Evolutionary conservation across 176 grass and related monocot genomes (phyloP), one percentile per base, ranked within the genome.

Genomic region (Lolium multiflorum): DNA sequence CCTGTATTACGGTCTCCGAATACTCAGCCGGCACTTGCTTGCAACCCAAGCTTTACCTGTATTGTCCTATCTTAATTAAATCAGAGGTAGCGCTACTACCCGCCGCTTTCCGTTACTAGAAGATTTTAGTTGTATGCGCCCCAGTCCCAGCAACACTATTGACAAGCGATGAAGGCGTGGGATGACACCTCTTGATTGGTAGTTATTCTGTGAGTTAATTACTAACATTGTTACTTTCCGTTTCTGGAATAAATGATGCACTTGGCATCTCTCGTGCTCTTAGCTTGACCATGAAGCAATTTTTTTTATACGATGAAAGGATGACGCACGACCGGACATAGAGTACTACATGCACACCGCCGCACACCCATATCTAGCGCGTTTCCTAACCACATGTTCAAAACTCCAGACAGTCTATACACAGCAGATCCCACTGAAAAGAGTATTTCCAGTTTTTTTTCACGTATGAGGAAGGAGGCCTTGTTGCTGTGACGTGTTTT

Each of bases 111-210:
- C 25, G 14, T 31, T 35, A 35, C 31, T 31, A 65, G 0, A 65
- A 64, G 11, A 15, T 49, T 49, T 15, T 49, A 15, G 41, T 3
- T 74, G 43, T 74, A 74, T 28, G 13, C 74, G 38, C 48, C 12
- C 14, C 16, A 54, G 21, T 9, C 12, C 14, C 16, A 54, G 21
- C 4, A 77, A 1, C 50, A 77, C 17, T 54, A 54, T 4, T 20
- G 24, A 21, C 44, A 48, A 80, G 2, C 8, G 18, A 60, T 79
- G 38, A 35, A 60, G 6, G 38, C n/a, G 7, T 44, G 11, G 11
- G 64, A 80, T 64, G 59, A 0, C 37, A 38, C 60, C 78, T 60
- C 41, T 80, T 49, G 59, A 64, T 64, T 80, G 78, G n/a, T 3
- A 15, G 70, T 7, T 44, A 25, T 80, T 80, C n/a, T 80, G 7